A percentile compares a stretch with the other conserved stretches of the same genome.
Conservation (phyloP, 441 rosid genomes). For the Arabidopsis lyrata region DNA sequence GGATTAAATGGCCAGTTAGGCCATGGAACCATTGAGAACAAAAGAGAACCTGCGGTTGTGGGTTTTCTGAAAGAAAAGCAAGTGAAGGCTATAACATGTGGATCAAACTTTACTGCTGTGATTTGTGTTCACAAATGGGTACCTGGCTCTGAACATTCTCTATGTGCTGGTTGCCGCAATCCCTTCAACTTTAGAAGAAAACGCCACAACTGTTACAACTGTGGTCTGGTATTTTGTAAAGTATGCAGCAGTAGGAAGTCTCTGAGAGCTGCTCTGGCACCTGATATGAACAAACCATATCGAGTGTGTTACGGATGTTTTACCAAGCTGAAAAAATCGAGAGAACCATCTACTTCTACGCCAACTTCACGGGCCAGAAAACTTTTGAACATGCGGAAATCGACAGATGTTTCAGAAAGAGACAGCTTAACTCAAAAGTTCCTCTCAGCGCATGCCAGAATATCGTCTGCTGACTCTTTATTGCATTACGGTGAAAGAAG, state of each 20-base stretch:
- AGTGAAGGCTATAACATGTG: slow-evolving; percentile 76
- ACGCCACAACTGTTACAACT: slow-evolving; percentile 83
- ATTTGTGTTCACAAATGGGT: slow-evolving; percentile 84
- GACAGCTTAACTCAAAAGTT: slow-evolving; percentile 49
- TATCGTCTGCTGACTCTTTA: slow-evolving; percentile 53
- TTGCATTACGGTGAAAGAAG: slow-evolving; percentile 49
- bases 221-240: slow-evolving; percentile 75
- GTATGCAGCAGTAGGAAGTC: slow-evolving; percentile 77
- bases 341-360: slow-evolving; percentile 49
- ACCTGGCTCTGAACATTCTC: slow-evolving; percentile 71
- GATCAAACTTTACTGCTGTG: slow-evolving; percentile 75
- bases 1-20: slow-evolving; percentile 86
- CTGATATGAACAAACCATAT: slow-evolving; percentile 74
- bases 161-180: slow-evolving; percentile 79
- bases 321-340: slow-evolving; percentile 59
- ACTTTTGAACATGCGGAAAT: slow-evolving; percentile 47
- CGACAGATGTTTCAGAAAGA: slow-evolving; percentile 49
- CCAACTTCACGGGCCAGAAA: slow-evolving; percentile 47
- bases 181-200: slow-evolving; percentile 87
- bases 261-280: slow-evolving; percentile 81
- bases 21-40: slow-evolving; percentile 76
- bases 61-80: slow-evolving; percentile 78
- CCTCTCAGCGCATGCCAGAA: slow-evolving; percentile 50
- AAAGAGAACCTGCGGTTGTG: slow-evolving; percentile 65
- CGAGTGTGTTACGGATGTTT: slow-evolving; percentile 87